phyloP scores from a whole-genome alignment of 1,284 basidiomycete genomes.

The Rhodotorula sp. region DNA sequence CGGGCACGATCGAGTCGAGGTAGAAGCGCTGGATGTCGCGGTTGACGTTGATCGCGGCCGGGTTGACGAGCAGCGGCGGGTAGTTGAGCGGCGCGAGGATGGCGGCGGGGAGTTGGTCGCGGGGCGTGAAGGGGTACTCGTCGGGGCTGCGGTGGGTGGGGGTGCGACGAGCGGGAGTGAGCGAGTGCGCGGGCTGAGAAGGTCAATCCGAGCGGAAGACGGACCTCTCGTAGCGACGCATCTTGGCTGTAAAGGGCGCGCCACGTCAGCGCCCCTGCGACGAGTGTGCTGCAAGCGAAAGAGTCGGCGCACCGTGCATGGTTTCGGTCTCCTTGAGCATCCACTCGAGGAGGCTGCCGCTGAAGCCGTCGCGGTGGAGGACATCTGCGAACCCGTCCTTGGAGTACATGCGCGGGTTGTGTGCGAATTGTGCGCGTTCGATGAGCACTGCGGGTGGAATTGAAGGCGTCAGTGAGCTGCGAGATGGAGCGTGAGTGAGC shows the following conservation, averaged over 20 bases:
- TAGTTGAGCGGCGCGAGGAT: conserved; percentile 75
- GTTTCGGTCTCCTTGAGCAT: conserved; percentile 91
- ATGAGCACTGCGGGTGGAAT: conserved; percentile 64
- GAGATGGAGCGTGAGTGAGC: neutral
- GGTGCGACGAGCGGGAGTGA: neutral
- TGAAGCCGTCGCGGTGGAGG: conserved; percentile 68
- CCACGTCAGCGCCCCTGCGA: too few relatives aligned
- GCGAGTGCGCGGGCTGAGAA: neutral
- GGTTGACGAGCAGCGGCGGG: conserved; percentile 76
- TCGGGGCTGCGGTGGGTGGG: conserved; percentile 62
- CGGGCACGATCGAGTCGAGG: conserved; percentile 73
- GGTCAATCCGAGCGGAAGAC: conserved; percentile 26
- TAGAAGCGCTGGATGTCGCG: conserved; percentile 86
- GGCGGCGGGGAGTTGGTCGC: conserved; percentile 72
- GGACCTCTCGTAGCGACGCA: conserved; percentile 84
- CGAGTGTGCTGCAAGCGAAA: neutral
- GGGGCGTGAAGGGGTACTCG: conserved; percentile 88
- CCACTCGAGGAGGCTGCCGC: conserved; percentile 94
- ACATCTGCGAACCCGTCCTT: conserved; percentile 62
- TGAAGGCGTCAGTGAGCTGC: neutral
- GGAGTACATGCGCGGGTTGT: conserved; percentile 85
- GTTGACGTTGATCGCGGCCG: conserved; percentile 81
- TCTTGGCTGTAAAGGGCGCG: conserved; percentile 67
- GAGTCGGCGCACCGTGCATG: conserved; percentile 74
- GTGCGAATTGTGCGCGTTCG: conserved; percentile 94